Conservation (phyloP, 805 yeast genomes). For the Kluyveromyces wickerhamii region DNA sequence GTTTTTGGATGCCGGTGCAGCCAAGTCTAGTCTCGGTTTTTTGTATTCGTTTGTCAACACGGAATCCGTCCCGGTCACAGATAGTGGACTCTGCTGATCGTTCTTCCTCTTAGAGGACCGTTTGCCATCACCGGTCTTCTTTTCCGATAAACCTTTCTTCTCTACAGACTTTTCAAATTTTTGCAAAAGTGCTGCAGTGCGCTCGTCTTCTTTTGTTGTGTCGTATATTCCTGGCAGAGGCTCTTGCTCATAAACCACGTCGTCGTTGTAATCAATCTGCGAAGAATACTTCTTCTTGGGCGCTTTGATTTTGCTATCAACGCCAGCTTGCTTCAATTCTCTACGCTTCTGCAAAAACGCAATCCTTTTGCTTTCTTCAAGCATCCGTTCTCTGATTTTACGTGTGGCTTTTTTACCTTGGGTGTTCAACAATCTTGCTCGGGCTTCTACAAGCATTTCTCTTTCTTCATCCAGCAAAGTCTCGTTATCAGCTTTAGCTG, state of each 20-base stretch:
- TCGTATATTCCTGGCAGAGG: slow-evolving; percentile 68
- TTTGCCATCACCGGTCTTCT: slow-evolving; percentile 29
- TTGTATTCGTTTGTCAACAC: slow-evolving; percentile 15
- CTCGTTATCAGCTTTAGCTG: slow-evolving; percentile 74
- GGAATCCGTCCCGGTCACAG: slow-evolving; percentile 5
- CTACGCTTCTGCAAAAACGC: slow-evolving; percentile 73
- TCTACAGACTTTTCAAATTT: slow-evolving; percentile 40
- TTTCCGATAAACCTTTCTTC: slow-evolving; percentile 37
- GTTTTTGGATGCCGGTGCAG: slow-evolving; percentile 29
- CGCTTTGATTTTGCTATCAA: slow-evolving; percentile 41
- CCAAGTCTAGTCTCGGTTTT: slow-evolving; percentile 25
- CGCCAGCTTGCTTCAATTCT: slow-evolving; percentile 75
- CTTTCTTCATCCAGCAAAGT: slow-evolving; percentile 80
- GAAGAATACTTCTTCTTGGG: slow-evolving; percentile 46
- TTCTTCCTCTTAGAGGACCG: slow-evolving; percentile 25
- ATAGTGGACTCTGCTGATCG: slow-evolving; percentile 18
- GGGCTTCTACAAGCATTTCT: slow-evolving; percentile 93
- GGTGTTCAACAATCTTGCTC: slow-evolving; percentile 83
- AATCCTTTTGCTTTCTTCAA: slow-evolving; percentile 68
- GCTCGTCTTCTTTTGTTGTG: slow-evolving; percentile 46
- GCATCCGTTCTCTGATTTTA: slow-evolving; percentile 74
- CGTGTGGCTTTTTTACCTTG: slow-evolving; percentile 93
- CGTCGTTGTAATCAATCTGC: slow-evolving; percentile 76
- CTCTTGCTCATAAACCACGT: slow-evolving; percentile 66
- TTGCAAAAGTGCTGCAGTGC: slow-evolving; percentile 32